Evolutionary conservation across 2,329 filamentous ascomycete genomes (phyloP).

Genomic region (Shiraia bambusicola): DNA sequence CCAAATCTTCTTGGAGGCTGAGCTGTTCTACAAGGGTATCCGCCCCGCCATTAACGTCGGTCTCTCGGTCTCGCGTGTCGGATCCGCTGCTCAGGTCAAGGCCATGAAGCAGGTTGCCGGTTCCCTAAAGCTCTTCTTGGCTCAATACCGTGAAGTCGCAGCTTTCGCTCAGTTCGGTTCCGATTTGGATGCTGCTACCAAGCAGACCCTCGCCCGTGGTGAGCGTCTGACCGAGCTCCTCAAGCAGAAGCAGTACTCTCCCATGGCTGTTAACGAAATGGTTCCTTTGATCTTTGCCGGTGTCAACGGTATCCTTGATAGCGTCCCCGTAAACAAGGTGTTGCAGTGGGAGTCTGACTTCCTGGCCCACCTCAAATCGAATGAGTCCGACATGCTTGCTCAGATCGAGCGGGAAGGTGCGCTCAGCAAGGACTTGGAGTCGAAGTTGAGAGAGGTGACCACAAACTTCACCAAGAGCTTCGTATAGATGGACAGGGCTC

Average conservation of each 20-base stretch:
- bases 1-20: constrained; percentile 99
- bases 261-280: constrained; percentile 99
- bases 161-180: constrained; percentile 99
- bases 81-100: constrained; percentile 98
- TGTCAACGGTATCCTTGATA: constrained; percentile 96
- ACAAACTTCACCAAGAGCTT: constrained; percentile 92
- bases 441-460: constrained; percentile 76
- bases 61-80: constrained; percentile 99
- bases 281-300: constrained; percentile 98
- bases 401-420: constrained; percentile 95
- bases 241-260: constrained; percentile 99
- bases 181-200: constrained; percentile 96
- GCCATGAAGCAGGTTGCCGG: constrained; percentile 99
- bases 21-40: constrained; percentile 99
- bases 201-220: constrained; percentile 97
- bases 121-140: constrained; percentile 99
- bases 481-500: constrained; percentile 45
- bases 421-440: constrained; percentile 91
- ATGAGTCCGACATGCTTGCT: constrained; percentile 79
- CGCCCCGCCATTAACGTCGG: constrained; percentile 99
- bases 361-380: constrained; percentile 86
- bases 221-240: constrained; percentile 98
- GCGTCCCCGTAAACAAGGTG: constrained; percentile 86
- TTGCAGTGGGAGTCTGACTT: constrained; percentile 93
- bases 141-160: constrained; percentile 99